A percentile compares a stretch with the other conserved stretches of the same genome.
phyloP scores from a whole-genome alignment of 2,329 filamentous ascomycete genomes.

The Fusarium siculi region DNA sequence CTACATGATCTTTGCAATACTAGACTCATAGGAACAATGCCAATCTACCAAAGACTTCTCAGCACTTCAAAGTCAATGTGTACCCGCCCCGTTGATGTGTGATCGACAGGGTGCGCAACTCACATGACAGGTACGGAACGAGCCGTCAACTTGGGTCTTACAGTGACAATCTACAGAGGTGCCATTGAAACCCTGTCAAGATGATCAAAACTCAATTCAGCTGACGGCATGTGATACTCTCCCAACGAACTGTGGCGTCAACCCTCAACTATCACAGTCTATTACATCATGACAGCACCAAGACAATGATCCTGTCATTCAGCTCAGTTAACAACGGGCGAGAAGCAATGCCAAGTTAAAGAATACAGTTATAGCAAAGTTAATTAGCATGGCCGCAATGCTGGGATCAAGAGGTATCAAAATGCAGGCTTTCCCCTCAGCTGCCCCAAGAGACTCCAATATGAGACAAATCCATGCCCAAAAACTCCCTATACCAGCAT shows the following conservation, averaged over 20 bases:
- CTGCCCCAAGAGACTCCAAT: conserved; percentile 6
- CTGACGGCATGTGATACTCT: not conserved
- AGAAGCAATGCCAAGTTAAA: not conserved
- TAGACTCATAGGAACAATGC: not conserved
- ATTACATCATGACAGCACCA: conserved; percentile 17
- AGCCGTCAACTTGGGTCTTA: not conserved
- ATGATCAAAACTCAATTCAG: conserved; percentile 5
- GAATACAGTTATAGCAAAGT: not conserved
- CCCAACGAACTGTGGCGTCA: not conserved
- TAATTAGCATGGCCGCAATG: conserved; percentile 18
- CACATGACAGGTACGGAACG: not conserved
- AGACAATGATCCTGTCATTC: not conserved
- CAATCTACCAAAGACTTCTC: not conserved
- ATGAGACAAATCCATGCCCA: conserved; percentile 7
- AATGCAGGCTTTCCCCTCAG: conserved; percentile 27
- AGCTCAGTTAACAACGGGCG: not conserved
- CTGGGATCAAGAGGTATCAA: conserved; percentile 27
- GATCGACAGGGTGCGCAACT: conserved; percentile 1
- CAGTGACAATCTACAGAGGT: not conserved
- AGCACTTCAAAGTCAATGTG: not conserved
- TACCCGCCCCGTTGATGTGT: not conserved
- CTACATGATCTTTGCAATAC: not conserved
- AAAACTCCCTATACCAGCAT: conserved; percentile 24
- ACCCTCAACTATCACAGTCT: not conserved
- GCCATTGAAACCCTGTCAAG: not conserved